Base-by-base conservation (phyloP, 108 stramenopile species). In the Nitzschia inconspicua region DNA sequence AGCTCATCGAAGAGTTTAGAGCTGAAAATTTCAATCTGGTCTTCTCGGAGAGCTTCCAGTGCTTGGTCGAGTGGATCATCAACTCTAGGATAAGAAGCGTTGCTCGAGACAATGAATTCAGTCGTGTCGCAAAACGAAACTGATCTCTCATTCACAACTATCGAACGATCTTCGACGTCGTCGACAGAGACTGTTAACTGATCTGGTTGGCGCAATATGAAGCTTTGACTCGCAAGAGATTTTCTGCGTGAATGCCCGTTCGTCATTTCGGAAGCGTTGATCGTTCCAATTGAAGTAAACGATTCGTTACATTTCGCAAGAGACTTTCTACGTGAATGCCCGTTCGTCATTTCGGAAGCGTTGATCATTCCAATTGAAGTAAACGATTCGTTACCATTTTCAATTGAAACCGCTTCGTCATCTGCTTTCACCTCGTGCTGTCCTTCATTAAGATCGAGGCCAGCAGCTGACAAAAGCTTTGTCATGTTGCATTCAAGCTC, bases 181-280 rank as follows among this genome's bases (percentile, higher is more conserved):
- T 52, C 50, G 24, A 31, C 3, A 22, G 28, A 29, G 7, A 46
- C 47, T 30, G 51, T 36, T 2, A 59, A 14, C 35, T 51, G 44
- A 28, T 59, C 35, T 22, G 39, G 42, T 35, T 65, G 55, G 42
- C 56, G 53, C 16, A 66, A 41, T 23, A 34, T 42, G 16, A 63
- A 63, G 40, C 63, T 32, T 9, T 16, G 30, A 52, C 63, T 63
- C 2, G 50, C 65, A 26, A 50, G 59, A 9, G 55, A 63, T 35
- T 50, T 74, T 65, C 34, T 51, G 3, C 41, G 70, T 42, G 27
- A 62, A 20, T n/a, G 56, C n/a, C n/a, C n/a, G n/a, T n/a, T n/a
- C n/a, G n/a, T n/a, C n/a, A n/a, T n/a, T n/a, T n/a, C n/a, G n/a
- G n/a, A n/a, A n/a, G n/a, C n/a, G n/a, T n/a, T n/a, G n/a, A n/a